Base-by-base conservation (phyloP, 164 flowering plant species). In the Akebia trifoliata region DNA sequence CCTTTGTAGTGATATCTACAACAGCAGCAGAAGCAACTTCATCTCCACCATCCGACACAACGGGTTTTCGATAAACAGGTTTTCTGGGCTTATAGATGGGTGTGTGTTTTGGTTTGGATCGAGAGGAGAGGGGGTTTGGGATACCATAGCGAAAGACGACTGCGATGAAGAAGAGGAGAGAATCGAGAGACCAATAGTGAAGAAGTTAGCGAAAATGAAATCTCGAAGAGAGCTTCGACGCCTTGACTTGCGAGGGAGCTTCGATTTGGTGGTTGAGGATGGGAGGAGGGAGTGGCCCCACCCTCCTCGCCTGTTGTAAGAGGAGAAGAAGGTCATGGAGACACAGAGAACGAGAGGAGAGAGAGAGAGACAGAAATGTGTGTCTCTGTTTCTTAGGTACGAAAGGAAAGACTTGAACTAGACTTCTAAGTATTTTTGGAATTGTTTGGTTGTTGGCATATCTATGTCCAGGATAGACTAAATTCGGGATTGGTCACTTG, bases 1-100 rank as follows among this genome's bases (percentile, higher is more conserved):
- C 87, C 72, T 90, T 90, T 3, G 95, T 90, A n/a, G 89, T 90
- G 35, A 94, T 76, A 53, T 94, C 99, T 4, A 87, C 92, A 2
- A 36, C 53, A 12, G 92, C 80, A 0, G 65, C 74, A 34, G 62
- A 65, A 28, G 35, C 61, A 44, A 57, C 51, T 36, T 24, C 73
- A 47, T 50, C 46, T 4, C 49, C 26, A 5, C 10, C 36, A 1
- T 38, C 55, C 3, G 57, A 8, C n/a, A 31, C 30, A 14, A 35
- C 24, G 8, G 76, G 70, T 40, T 59, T 70, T 18, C 75, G 54
- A 24, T 12, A 18, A 6, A 38, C 30, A 18, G 78, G 62, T 39
- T 67, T 69, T 45, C 74, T 48, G 35, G 49, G 6, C 65, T 31
- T 63, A 31, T 29, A 39, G 14, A 25, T 8, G n/a, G 50, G 32